Base-by-base conservation (phyloP, 176 grass and related monocot species). In the Areca catechu region DNA sequence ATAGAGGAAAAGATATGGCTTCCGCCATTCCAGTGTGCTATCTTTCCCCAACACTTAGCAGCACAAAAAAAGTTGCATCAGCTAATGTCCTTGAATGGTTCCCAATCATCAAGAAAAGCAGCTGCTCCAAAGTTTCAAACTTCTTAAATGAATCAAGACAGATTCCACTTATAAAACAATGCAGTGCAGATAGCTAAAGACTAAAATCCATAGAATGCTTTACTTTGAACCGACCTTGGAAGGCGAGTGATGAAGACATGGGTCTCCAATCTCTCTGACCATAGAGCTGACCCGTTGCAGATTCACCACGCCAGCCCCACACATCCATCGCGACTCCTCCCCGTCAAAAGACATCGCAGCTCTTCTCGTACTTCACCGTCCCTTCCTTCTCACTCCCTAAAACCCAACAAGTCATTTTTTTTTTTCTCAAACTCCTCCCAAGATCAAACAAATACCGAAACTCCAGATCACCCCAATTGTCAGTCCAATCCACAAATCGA, bases 261-360 rank as follows among this genome's bases (percentile, higher is more conserved):
- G 91, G 4, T 96, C 91, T 25, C 83, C 65, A 19, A 93, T 93
- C 71, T 86, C 83, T 24, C 79, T 74, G 19, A 95, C 90, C 7
- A 96, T 85, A 23, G 86, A 74, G 34, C 91, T 85, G 37, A 96
- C 74, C 16, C 82, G 83, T 16, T 96, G 91, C 50, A 96, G 75
- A 76, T 81, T 84, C 28, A 82, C 83, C 76, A 93, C 76, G 56
- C 80, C 80, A 66, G 65, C 76, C 47, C 83, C 80, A 54, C 91
- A 96, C 83, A 96, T 90, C 91, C 91, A 96, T 62, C 82, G 82
- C 62, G 81, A 80, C 54, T 83, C 84, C 82, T n/a, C 74, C 65
- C 72, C 59, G 64, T 78, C 76, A 72, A 70, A 72, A 51, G 75
- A 22, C 79, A 82, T 75, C 30, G 28, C 22, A 22, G 60, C 57